A percentile compares a stretch with the other conserved stretches of the same genome.
Evolutionary conservation across 2,329 filamentous ascomycete genomes (phyloP).

Genomic region (Neofusicoccum cordaticola): DNA sequence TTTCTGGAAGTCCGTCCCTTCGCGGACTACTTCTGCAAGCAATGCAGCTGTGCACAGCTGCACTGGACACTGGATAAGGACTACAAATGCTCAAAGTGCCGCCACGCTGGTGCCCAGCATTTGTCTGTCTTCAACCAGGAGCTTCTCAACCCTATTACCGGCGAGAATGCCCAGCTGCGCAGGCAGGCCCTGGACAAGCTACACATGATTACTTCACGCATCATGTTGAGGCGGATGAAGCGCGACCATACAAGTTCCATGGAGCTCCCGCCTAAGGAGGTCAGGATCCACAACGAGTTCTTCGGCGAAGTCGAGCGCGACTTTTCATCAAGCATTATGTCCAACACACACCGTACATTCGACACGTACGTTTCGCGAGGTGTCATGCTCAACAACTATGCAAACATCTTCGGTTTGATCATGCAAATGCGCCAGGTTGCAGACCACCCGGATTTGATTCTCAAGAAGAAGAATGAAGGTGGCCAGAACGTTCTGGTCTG

Average conservation of each 20-base stretch:
- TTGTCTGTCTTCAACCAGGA: constrained; percentile 93
- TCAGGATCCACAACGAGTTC: constrained; percentile 89
- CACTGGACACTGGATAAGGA: constrained; percentile 79
- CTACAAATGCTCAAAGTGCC: constrained; percentile 69
- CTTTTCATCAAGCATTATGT: constrained; percentile 95
- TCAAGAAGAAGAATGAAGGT: constrained; percentile 81
- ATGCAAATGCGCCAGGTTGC: constrained; percentile 99
- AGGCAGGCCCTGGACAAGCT: constrained; percentile 74
- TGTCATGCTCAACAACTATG: constrained; percentile 93
- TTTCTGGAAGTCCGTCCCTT: constrained; percentile 89
- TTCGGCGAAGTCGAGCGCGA: constrained; percentile 96
- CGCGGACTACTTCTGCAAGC: constrained; percentile 89
- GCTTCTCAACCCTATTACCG: constrained; percentile 72
- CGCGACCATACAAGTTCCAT: constrained; percentile 90
- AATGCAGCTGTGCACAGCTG: constrained; percentile 73
- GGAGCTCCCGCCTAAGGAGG: constrained; percentile 94
- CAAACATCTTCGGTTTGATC: constrained; percentile 97
- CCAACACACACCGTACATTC: constrained; percentile 80
- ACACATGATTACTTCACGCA: constrained; percentile 81
- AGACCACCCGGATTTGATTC: constrained; percentile 89
- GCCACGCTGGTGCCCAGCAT: constrained; percentile 62
- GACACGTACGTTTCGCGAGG: constrained; percentile 93
- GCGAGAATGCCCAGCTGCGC: constrained; percentile 54
- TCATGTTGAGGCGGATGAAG: constrained; percentile 95
- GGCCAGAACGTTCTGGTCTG: constrained; percentile 90